Evolutionary conservation across 2,329 filamentous ascomycete species (phyloP), one percentile per base, ranked within the genome.

Genomic region (Venturia oleaginea): DNA sequence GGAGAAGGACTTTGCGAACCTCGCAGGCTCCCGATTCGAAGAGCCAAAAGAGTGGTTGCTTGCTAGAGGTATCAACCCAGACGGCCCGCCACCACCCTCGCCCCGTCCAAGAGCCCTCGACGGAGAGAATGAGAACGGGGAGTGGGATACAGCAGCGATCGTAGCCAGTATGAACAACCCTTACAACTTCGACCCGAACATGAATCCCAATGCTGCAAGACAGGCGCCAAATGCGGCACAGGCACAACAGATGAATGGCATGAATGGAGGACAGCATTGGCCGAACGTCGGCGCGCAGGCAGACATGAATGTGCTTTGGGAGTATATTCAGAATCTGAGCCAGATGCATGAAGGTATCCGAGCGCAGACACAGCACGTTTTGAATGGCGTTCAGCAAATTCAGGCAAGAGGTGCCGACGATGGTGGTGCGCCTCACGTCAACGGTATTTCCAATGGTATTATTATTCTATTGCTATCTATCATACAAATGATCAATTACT

Each of bases 221-320:
- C 62, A 59, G 32, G 57, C 63, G 40, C 27, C 54, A 51, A 62
- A 37, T 37, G 40, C 63, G 27, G 57, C 63, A 51, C 63, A 64
- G 17, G 34, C 51, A 37, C 37, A 37, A 34, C 63, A 64, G 40
- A 64, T 65, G 59, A 65, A 65, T 38, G 64, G 64, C 30, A 37
- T 65, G 38, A 62, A 42, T 27, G 59, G 59, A 38, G 43, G 38
- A 38, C 34, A 40, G 32, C 64, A 65, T 22, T 65, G 64, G 64
- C 64, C 64, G 8, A 65, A 70, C 34, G 74, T 74, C 7, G 75
- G 76, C 55, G 75, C 76, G 62, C 75, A 77, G 68, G 76, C 73
- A 17, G 76, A 77, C 64, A 76, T 77, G 75, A 77, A 77, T 65
- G 72, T 76, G 65, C 70, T 77, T 30, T 77, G 75, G 75, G 70